Conservation (phyloP, 306 rosid species). For the Acacia confusa region DNA sequence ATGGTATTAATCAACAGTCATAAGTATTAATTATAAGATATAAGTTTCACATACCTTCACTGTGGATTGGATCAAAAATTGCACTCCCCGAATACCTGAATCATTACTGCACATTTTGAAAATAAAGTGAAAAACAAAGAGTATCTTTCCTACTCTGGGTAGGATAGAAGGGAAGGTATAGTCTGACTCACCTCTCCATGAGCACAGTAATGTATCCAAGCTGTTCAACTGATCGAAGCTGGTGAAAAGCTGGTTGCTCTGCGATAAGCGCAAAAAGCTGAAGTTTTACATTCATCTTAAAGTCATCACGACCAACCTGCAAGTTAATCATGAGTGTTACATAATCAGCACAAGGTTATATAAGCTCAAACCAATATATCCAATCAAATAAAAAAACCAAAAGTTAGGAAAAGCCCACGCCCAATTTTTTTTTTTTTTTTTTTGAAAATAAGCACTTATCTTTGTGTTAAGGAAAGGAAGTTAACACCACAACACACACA, state of each 20-base stretch:
- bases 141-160: constrained; percentile 15
- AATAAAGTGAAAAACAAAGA: constrained; percentile 15
- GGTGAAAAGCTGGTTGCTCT: constrained; percentile 92
- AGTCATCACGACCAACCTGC: constrained; percentile 87
- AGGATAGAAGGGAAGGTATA: constrained; percentile 14
- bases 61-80: constrained; percentile 83
- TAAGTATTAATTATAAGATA: background rate
- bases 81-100: constrained; percentile 77
- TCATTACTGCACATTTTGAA: constrained; percentile 63
- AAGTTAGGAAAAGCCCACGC: background rate
- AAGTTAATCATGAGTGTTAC: constrained; percentile 30
- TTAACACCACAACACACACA: background rate
- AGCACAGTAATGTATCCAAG: constrained; percentile 86
- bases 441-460: background rate
- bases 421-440: background rate
- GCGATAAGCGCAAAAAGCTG: constrained; percentile 88
- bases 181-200: constrained; percentile 60
- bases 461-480: background rate
- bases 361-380: constrained; percentile 9
- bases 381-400: constrained; percentile 18
- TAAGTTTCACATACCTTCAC: constrained; percentile 60
- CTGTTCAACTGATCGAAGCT: constrained; percentile 96
- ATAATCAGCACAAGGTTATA: constrained; percentile 12
- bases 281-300: constrained; percentile 80
- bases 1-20: constrained; percentile 22